Percentiles rank a stretch among this genome's conserved stretches.
phyloP scores from a whole-genome alignment of 176 grass and related monocot species.

The Luzula sylvatica region DNA sequence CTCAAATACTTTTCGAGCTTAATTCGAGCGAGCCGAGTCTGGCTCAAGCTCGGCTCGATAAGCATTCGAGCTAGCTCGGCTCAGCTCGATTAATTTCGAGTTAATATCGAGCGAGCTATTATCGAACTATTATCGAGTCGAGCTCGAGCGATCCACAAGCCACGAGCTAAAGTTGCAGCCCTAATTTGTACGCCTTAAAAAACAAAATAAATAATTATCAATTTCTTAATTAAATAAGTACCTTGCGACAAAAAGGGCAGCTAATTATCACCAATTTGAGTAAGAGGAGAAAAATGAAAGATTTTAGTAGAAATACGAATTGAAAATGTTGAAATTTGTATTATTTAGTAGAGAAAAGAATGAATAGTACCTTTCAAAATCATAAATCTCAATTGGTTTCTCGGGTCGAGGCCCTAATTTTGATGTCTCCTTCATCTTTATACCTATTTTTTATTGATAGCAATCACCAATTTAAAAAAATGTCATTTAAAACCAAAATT shows the following conservation, averaged over 20 bases:
- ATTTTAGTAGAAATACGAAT: not conserved
- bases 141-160: too few species aligned
- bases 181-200: too few species aligned
- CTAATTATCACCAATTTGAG: slow-evolving; percentile 34
- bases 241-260: slow-evolving; percentile 94
- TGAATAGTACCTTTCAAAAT: slow-evolving; percentile 68
- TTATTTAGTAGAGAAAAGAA: not conserved
- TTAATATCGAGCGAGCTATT: too few species aligned
- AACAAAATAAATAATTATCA: not conserved
- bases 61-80: too few species aligned
- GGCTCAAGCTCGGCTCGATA: too few species aligned
- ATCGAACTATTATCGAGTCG: too few species aligned
- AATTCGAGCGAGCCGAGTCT: too few species aligned
- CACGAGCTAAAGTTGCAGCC: too few species aligned
- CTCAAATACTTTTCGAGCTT: too few species aligned
- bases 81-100: too few species aligned
- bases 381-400: slow-evolving; percentile 91
- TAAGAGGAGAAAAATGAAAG: slow-evolving; percentile 12
- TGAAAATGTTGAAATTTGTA: not conserved
- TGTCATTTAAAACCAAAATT: not conserved
- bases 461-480: not conserved
- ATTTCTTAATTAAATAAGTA: slow-evolving; percentile 14
- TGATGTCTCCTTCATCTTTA: slow-evolving; percentile 78
- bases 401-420: slow-evolving; percentile 67
- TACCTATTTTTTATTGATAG: slow-evolving; percentile 31